Evolutionary conservation across 495 filamentous ascomycete species (phyloP).

Genomic region (Terfezia boudieri): DNA sequence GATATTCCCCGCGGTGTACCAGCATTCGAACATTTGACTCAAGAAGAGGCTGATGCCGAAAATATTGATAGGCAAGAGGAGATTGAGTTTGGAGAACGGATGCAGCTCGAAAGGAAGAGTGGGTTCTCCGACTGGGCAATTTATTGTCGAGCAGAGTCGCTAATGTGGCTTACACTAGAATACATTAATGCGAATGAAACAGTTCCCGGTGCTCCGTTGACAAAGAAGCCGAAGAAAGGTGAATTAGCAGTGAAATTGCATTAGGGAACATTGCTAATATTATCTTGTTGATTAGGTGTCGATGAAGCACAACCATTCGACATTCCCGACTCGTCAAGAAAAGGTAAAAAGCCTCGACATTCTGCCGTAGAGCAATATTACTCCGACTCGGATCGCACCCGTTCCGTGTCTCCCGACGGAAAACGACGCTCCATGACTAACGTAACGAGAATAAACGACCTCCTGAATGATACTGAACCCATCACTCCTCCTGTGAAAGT

Average conservation of each 20-base stretch:
- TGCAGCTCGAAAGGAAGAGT: constrained; percentile 64
- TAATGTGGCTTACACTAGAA: not conserved
- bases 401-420: constrained; percentile 15
- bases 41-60: constrained; percentile 55
- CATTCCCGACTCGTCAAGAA: not conserved
- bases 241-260: not conserved
- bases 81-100: constrained; percentile 62
- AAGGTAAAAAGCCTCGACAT: not conserved
- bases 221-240: not conserved
- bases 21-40: constrained; percentile 47
- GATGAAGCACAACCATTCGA: not conserved
- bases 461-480: constrained; percentile 6
- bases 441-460: constrained; percentile 9
- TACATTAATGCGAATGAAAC: not conserved
- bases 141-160: not conserved
- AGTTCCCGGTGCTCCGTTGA: not conserved
- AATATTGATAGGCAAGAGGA: constrained; percentile 83
- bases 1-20: constrained; percentile 35
- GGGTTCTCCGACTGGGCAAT: constrained; percentile 18
- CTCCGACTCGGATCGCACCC: constrained; percentile 5
- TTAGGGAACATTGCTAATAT: too few relatives aligned
- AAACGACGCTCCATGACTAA: constrained; percentile 6
- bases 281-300: too few relatives aligned
- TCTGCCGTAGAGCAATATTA: not conserved
- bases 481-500: not conserved